Conservation (phyloP, 1,284 basidiomycete genomes). For the Microbotryomycetes sp. region DNA sequence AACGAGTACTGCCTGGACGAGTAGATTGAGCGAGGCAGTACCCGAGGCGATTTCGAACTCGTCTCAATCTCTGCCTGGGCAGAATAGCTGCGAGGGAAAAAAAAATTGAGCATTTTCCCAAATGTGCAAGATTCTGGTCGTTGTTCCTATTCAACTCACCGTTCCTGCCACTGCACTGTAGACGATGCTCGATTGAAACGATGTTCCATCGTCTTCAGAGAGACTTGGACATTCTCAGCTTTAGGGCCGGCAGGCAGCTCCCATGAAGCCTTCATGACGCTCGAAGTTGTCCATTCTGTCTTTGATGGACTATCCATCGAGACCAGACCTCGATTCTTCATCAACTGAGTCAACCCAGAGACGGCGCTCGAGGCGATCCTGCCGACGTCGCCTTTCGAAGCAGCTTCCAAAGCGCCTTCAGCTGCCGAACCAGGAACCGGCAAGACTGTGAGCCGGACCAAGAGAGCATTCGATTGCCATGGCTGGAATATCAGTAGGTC, state of each 20-base stretch:
- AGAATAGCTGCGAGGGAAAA: constrained; percentile 49
- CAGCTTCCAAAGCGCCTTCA: background rate
- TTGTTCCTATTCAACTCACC: too few species aligned
- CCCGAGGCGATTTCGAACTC: constrained; percentile 50
- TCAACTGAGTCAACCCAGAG: constrained; percentile 22
- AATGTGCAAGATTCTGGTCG: too few species aligned
- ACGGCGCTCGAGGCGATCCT: constrained; percentile 20
- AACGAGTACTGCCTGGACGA: constrained; percentile 74
- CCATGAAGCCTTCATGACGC: constrained; percentile 10
- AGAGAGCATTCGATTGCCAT: background rate
- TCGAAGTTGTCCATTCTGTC: constrained; percentile 4
- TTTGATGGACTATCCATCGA: background rate
- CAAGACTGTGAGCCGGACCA: constrained; percentile 12
- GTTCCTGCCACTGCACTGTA: too few species aligned
- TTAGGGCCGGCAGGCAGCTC: background rate
- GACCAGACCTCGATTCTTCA: constrained; percentile 8
- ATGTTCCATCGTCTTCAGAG: background rate
- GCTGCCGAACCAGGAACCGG: background rate
- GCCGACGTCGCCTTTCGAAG: constrained; percentile 19
- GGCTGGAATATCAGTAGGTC: constrained; percentile 17
- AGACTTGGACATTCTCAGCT: background rate
- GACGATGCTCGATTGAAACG: too few species aligned
- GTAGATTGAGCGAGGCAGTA: constrained; percentile 66
- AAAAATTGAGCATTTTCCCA: background rate
- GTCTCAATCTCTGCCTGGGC: constrained; percentile 73